A percentile compares a stretch with the other conserved stretches of the same genome.
Conservation (phyloP, 202 grass and related monocot species). For the Zoysia matrella region DNA sequence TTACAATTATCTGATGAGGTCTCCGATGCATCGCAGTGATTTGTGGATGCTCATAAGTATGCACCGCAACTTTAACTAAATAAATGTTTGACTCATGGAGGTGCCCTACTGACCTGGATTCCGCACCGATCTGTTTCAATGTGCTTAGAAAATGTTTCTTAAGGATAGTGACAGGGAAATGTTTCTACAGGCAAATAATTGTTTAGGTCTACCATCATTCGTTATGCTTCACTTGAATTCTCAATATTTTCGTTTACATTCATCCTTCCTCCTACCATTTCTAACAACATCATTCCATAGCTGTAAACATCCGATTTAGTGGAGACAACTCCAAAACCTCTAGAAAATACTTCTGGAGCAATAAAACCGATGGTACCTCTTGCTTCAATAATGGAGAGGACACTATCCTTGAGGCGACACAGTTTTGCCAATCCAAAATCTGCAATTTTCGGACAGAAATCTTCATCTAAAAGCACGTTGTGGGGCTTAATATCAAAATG, state of each 20-base stretch:
- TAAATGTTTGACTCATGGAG: background rate
- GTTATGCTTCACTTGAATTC: background rate
- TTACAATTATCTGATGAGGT: background rate
- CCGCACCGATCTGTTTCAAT: background rate
- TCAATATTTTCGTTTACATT: too few species aligned
- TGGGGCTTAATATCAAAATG: too few species aligned
- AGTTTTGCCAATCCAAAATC: constrained; percentile 64
- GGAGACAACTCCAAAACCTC: too few species aligned
- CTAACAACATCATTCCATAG: too few species aligned
- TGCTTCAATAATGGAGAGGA: constrained; percentile 35
- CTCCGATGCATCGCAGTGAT: background rate
- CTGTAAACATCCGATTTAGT: too few species aligned
- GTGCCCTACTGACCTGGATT: background rate
- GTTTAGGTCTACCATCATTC: background rate
- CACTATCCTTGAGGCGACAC: constrained; percentile 39
- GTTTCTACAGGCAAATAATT: background rate
- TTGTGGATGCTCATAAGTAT: background rate
- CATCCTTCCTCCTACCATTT: too few species aligned
- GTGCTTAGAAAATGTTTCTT: background rate
- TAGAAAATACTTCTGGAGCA: too few species aligned
- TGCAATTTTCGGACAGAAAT: background rate
- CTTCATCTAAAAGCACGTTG: too few species aligned
- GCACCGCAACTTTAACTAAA: background rate
- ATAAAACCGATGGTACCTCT: too few species aligned
- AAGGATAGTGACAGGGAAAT: background rate